Conservation (phyloP, 2,329 filamentous ascomycete species). For the Fusarium anthophilum region DNA sequence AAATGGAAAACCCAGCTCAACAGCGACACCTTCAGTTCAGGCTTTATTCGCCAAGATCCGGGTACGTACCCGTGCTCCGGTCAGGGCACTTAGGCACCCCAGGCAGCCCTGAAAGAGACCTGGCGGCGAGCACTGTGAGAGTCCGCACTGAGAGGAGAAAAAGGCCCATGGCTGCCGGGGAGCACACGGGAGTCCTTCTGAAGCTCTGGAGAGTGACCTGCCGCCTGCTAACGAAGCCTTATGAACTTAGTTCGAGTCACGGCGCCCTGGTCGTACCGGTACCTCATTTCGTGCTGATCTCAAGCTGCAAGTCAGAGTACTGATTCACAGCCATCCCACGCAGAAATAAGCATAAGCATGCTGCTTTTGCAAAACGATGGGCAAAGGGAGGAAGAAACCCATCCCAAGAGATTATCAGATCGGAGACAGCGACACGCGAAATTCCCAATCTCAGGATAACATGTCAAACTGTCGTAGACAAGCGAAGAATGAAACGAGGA, state of each 20-base stretch:
- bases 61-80: slow-evolving; percentile 35
- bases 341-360: slow-evolving; percentile 19
- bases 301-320: slow-evolving; percentile 5
- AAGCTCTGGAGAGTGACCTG: not conserved
- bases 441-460: slow-evolving; percentile 27
- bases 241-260: slow-evolving; percentile 25
- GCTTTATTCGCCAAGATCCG: slow-evolving; percentile 21
- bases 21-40: slow-evolving; percentile 22
- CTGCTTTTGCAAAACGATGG: not conserved
- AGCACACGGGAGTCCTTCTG: not conserved
- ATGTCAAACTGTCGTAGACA: slow-evolving; percentile 16
- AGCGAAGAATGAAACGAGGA: slow-evolving; percentile 31
- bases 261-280: not conserved
- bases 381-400: slow-evolving; percentile 23
- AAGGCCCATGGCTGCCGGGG: not conserved
- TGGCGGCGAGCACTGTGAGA: slow-evolving; percentile 2
- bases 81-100: slow-evolving; percentile 25
- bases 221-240: slow-evolving; percentile 24
- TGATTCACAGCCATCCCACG: not conserved
- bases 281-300: not conserved
- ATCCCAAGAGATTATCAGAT: slow-evolving; percentile 9
- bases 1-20: slow-evolving; percentile 32
- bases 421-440: slow-evolving; percentile 10
- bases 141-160: not conserved
- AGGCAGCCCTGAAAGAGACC: slow-evolving; percentile 14